A percentile compares a stretch with the other conserved stretches of the same genome.
Conservation (phyloP, 805 yeast genomes). For the Geotrichum ghanense region DNA sequence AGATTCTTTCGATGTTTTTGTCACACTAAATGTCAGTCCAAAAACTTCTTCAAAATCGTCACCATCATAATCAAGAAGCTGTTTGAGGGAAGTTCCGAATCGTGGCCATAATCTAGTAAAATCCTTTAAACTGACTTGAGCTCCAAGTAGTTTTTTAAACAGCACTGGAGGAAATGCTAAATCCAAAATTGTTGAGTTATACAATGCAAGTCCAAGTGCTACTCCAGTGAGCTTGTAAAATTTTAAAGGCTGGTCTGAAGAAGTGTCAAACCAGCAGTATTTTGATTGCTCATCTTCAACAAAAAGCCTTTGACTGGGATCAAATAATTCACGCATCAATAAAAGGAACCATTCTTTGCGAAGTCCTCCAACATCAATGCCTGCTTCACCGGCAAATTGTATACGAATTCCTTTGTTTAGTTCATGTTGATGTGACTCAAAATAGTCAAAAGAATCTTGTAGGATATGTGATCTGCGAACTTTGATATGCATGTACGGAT, state of each 20-base stretch:
- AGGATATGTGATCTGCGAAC: conserved; percentile 60
- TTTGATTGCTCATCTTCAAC: conserved; percentile 55
- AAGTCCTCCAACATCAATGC: conserved; percentile 92
- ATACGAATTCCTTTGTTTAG: conserved; percentile 66
- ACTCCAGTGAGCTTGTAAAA: conserved; percentile 71
- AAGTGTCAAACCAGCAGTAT: conserved; percentile 55
- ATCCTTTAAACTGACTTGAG: conserved; percentile 50
- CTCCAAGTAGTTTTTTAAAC: conserved; percentile 59
- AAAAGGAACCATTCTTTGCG: conserved; percentile 88
- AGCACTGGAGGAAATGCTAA: conserved; percentile 63
- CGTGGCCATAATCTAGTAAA: conserved; percentile 59
- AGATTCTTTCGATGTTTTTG: conserved; percentile 31
- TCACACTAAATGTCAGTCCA: conserved; percentile 52
- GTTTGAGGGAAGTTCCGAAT: conserved; percentile 40
- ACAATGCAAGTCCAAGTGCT: conserved; percentile 79
- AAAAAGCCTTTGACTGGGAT: conserved; percentile 58
- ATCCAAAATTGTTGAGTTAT: conserved; percentile 80
- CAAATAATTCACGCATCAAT: conserved; percentile 58
- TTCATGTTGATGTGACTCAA: conserved; percentile 44
- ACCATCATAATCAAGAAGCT: conserved; percentile 33
- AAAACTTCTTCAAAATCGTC: conserved; percentile 35
- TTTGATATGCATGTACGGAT: conserved; percentile 55
- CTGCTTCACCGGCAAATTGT: conserved; percentile 80
- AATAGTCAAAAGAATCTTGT: conserved; percentile 53
- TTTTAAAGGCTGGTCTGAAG: conserved; percentile 10